Evolutionary conservation across 1,284 basidiomycete species (phyloP), one percentile per base, ranked within the genome.

Genomic region (Naganishia liquefaciens): DNA sequence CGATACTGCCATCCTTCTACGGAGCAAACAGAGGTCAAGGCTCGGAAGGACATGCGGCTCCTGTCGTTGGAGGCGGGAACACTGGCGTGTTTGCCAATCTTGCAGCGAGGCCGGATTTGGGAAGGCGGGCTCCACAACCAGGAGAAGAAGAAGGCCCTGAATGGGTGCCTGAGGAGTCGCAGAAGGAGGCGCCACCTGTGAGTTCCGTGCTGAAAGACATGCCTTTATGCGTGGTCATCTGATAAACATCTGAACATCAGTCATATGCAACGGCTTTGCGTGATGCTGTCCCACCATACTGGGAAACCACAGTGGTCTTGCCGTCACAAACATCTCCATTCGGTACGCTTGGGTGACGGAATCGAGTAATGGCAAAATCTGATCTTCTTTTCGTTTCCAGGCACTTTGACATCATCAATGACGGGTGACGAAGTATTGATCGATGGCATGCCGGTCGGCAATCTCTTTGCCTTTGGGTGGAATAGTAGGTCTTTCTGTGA

Each of bases 31-130:
- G 76, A 71, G 33, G 71, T 30, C 68, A 71, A 83, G n/a, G 93
- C 90, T 61, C 63, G 0, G 68, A 67, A 25, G 39, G 33, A 28
- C 47, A 42, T 30, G 43, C 39, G 19, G 61, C 67, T 42, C 67
- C 71, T 0, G 58, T 73, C 19, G 88, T 91, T 1, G 93, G 93
- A 0, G 84, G 83, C 10, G 86, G 90, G 50, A 93, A 95, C 72
- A 93, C 96, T 72, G 95, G 95, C 15, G 94, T 99, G 5, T 99
- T 98, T 77, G 88, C 90, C 50, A 99, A 99, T 75, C 86, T 99
- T 42, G 88, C 86, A 68, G 96, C 95, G 0, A 95, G 97, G 76
- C 94, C 95, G 0, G 82, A 82, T 44, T 70, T 68, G n/a, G 70
- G 67, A 75, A 80, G 60, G 74, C 80, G 5, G 75, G 82, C 30